A percentile compares a stretch with the other conserved stretches of the same genome.
Conservation (phyloP, 768 basidiomycete species). For the Cystobasidium ongulense region DNA sequence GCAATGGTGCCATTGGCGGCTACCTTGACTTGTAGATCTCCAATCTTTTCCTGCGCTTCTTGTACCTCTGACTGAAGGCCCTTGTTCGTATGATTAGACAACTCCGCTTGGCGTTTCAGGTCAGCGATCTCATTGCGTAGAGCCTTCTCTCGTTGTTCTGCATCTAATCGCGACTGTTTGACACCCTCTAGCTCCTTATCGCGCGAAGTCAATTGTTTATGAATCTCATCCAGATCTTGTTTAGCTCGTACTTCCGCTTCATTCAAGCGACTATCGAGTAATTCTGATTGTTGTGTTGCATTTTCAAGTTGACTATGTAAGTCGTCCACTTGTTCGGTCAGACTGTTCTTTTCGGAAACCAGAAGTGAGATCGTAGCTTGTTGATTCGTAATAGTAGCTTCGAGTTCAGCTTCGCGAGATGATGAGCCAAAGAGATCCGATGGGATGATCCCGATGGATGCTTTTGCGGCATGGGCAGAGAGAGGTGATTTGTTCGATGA, state of each 20-base stretch:
- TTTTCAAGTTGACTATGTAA: neutral
- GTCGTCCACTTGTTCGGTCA: neutral
- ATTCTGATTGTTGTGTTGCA: constrained; percentile 1
- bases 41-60: neutral
- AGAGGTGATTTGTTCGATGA: constrained; percentile 2
- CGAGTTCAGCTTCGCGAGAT: constrained; percentile 15
- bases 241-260: neutral
- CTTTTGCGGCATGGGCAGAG: constrained; percentile 3
- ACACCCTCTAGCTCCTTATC: constrained; percentile 9
- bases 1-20: constrained; percentile 18
- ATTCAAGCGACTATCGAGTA: neutral
- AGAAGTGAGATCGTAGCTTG: constrained; percentile 33
- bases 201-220: neutral
- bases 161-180: neutral
- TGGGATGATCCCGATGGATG: neutral
- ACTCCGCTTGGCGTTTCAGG: constrained; percentile 17
- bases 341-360: constrained; percentile 19
- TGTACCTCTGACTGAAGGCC: neutral
- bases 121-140: neutral
- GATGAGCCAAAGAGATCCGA: constrained; percentile 19
- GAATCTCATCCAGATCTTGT: neutral
- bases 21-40: constrained; percentile 2
- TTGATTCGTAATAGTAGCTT: neutral
- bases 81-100: neutral
- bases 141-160: neutral